phyloP scores from a whole-genome alignment of 148 eudicot species.

The Fagopyrum tataricum region DNA sequence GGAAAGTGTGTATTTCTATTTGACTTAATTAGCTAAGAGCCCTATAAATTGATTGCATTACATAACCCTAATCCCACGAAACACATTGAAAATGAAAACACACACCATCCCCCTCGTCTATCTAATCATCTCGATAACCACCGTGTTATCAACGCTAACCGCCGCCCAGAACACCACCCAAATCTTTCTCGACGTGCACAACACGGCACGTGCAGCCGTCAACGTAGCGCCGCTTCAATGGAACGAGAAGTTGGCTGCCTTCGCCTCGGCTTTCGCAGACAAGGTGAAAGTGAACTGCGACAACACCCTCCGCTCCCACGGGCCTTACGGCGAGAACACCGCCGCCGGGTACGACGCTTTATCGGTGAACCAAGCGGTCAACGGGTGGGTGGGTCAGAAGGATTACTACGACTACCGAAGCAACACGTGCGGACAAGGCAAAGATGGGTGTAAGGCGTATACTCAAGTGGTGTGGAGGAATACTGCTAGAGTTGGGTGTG shows the following conservation, averaged over 20 bases:
- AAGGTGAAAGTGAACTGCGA: constrained; percentile 15
- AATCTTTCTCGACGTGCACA: constrained; percentile 29
- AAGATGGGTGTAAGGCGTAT: constrained; percentile 36
- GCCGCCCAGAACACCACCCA: constrained; percentile 10
- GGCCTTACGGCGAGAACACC: constrained; percentile 50
- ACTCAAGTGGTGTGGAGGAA: constrained; percentile 49
- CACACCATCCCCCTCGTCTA: background rate
- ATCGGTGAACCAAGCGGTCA: constrained; percentile 24
- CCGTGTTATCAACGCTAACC: background rate
- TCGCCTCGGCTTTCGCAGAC: constrained; percentile 18
- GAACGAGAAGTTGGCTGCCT: constrained; percentile 37
- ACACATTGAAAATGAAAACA: background rate
- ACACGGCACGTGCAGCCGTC: constrained; percentile 28
- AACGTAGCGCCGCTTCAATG: constrained; percentile 32
- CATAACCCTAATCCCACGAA: background rate
- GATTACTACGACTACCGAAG: constrained; percentile 27
- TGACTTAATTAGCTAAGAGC: too few species aligned
- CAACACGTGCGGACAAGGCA: constrained; percentile 33
- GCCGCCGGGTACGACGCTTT: constrained; percentile 30
- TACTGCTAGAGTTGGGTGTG: constrained; percentile 47
- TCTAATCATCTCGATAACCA: background rate
- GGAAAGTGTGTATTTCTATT: too few species aligned
- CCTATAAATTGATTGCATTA: background rate
- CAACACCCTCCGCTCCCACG: constrained; percentile 13
- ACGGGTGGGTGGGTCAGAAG: constrained; percentile 41